These are phyloP conservation scores for Exophiala lecanii-corni DNA, from an alignment of 2,329 filamentous ascomycete species.

Conservation along the genomic window DNA sequence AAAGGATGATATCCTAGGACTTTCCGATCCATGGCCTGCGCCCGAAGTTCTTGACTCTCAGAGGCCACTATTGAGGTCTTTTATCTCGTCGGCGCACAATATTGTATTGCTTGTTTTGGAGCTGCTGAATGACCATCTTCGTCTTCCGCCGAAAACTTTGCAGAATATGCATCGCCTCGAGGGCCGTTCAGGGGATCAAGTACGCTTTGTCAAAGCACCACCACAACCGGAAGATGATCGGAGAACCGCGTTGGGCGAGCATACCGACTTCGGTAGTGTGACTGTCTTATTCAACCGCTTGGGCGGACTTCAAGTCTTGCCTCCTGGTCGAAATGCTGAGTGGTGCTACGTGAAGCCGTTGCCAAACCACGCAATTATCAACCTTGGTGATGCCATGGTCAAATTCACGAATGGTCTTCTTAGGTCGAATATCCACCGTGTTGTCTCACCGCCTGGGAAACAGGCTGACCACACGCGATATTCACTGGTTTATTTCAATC, in stretches of 20 bases:
- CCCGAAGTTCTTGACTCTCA: conserved; percentile 39
- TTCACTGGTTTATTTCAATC: conserved; percentile 52
- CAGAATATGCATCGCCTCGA: conserved; percentile 43
- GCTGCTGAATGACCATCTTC: conserved; percentile 43
- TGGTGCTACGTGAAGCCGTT: conserved; percentile 54
- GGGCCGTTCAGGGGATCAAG: conserved; percentile 46
- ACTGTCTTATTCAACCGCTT: conserved; percentile 55
- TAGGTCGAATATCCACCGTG: conserved; percentile 45
- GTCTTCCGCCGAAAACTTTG: conserved; percentile 40
- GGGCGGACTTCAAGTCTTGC: conserved; percentile 51
- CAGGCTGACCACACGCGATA: conserved; percentile 44
- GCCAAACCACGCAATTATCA: conserved; percentile 43
- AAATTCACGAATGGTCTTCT: conserved; percentile 42
- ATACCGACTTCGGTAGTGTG: conserved; percentile 55
- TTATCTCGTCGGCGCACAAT: conserved; percentile 42
- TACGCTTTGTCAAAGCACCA: conserved; percentile 50
- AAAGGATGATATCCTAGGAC: conserved; percentile 49
- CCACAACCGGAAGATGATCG: conserved; percentile 42
- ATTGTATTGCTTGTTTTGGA: conserved; percentile 43
- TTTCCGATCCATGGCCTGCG: conserved; percentile 37
- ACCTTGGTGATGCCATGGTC: conserved; percentile 42
- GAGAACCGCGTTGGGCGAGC: conserved; percentile 45
- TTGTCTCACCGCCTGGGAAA: conserved; percentile 45
- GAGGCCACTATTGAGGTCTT: conserved; percentile 38
- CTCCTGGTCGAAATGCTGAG: conserved; percentile 36